These are phyloP conservation scores for Drechslerella coelobrocha DNA, from an alignment of 2,329 filamentous ascomycete species.

Conservation along the genomic window DNA sequence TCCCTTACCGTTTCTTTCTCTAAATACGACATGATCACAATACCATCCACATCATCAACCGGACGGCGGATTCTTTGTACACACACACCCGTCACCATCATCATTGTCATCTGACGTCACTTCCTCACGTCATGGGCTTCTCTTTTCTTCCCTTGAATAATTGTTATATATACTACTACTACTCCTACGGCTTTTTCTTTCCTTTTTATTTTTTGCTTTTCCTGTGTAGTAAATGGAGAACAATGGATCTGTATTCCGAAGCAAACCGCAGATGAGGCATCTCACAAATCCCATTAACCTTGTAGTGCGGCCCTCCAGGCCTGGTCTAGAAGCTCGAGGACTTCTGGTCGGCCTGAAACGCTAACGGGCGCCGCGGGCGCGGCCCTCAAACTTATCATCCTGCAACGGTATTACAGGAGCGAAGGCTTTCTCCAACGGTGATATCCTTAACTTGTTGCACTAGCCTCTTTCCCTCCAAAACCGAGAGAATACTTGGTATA, in stretches of 20 bases:
- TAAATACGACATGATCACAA: conserved; percentile 21
- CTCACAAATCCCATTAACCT: neutral
- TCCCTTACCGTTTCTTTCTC: neutral
- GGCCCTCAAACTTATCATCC: too few species aligned
- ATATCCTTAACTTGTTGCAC: too few species aligned
- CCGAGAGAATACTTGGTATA: too few species aligned
- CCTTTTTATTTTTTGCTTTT: conserved; percentile 19
- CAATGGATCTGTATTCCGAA: conserved; percentile 49
- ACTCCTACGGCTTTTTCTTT: conserved; percentile 34
- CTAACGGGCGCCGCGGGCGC: too few species aligned
- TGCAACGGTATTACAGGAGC: too few species aligned
- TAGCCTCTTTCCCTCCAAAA: too few species aligned
- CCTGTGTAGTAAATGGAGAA: conserved; percentile 47
- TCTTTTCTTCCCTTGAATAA: conserved; percentile 29
- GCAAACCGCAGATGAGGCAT: neutral
- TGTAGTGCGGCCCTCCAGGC: neutral
- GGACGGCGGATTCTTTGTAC: conserved; percentile 21
- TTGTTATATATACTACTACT: conserved; percentile 47
- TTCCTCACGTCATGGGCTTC: conserved; percentile 41
- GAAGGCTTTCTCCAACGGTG: too few species aligned
- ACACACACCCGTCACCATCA: conserved; percentile 27
- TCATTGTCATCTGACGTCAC: conserved; percentile 26
- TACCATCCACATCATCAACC: neutral
- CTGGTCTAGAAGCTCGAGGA: neutral
- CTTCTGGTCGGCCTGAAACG: too few species aligned